These are phyloP conservation scores for Tulasnella sp. DNA, from an alignment of 768 basidiomycete genomes.

Conservation along the genomic window DNA sequence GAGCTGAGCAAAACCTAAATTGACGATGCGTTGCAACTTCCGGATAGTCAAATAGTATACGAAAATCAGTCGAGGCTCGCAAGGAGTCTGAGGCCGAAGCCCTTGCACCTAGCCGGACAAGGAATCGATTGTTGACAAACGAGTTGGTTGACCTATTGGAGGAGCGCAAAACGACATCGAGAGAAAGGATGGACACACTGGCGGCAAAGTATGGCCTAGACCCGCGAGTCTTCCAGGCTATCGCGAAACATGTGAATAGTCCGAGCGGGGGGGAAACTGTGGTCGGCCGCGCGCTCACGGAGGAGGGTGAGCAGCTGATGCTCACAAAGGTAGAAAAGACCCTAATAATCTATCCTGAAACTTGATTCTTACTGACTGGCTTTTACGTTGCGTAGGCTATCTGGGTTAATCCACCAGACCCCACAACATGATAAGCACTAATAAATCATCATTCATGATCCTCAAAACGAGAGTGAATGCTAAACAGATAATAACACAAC, in stretches of 20 bases:
- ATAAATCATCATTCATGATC: slow-evolving; percentile 5
- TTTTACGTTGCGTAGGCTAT: neutral
- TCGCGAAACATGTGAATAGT: neutral
- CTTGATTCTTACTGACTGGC: neutral
- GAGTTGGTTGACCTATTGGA: slow-evolving; percentile 9
- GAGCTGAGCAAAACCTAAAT: neutral
- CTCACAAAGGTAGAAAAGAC: neutral
- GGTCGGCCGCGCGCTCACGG: neutral
- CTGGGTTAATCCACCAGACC: neutral
- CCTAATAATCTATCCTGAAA: too few species aligned
- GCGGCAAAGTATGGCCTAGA: slow-evolving; percentile 10
- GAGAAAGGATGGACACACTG: neutral
- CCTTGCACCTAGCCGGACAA: neutral
- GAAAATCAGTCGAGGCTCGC: neutral
- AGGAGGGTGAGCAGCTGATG: slow-evolving; percentile 16
- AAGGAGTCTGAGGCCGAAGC: slow-evolving; percentile 1
- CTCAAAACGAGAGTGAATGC: neutral
- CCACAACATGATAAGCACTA: neutral
- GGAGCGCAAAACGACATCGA: neutral
- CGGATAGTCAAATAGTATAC: slow-evolving; percentile 1
- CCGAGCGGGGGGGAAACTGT: slow-evolving; percentile 9
- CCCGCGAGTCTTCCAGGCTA: neutral
- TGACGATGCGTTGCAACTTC: neutral
- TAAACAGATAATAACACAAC: neutral
- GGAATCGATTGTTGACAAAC: neutral